Evolutionary conservation across 768 basidiomycete genomes (phyloP).

Genomic region (Boletus fagicola): DNA sequence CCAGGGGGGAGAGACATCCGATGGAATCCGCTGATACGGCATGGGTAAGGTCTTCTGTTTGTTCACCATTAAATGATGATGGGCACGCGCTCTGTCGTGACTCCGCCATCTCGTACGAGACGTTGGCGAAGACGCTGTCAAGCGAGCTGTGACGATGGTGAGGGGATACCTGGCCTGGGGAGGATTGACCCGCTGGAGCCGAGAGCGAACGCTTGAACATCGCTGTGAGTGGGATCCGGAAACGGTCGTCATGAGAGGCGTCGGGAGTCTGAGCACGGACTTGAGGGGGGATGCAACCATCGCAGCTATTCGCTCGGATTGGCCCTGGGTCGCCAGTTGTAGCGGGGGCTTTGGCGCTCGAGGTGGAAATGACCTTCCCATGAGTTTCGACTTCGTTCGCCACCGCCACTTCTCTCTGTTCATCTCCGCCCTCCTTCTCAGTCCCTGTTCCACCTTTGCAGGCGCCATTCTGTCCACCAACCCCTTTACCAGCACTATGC

Average conservation of each 20-base stretch:
- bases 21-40: constrained; percentile 23
- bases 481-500: constrained; percentile 9
- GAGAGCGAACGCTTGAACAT: constrained; percentile 68
- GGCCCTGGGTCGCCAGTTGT: background rate
- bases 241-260: constrained; percentile 28
- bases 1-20: constrained; percentile 31
- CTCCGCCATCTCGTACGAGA: constrained; percentile 32
- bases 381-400: constrained; percentile 12
- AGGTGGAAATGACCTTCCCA: constrained; percentile 6
- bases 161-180: constrained; percentile 10
- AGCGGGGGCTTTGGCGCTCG: background rate
- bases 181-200: constrained; percentile 41
- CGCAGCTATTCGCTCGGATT: constrained; percentile 1
- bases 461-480: constrained; percentile 3
- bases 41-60: constrained; percentile 21
- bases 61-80: constrained; percentile 17
- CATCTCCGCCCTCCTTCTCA: constrained; percentile 26
- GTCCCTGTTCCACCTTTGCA: constrained; percentile 4
- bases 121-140: constrained; percentile 31
- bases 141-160: constrained; percentile 25
- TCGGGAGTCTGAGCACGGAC: constrained; percentile 32
- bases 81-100: constrained; percentile 13
- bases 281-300: constrained; percentile 8
- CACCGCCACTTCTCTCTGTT: constrained; percentile 18
- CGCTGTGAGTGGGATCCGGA: constrained; percentile 54